A percentile compares a stretch with the other conserved stretches of the same genome.
Evolutionary conservation across 805 yeast genomes (phyloP).

Genomic region (Saturnispora besseyi): DNA sequence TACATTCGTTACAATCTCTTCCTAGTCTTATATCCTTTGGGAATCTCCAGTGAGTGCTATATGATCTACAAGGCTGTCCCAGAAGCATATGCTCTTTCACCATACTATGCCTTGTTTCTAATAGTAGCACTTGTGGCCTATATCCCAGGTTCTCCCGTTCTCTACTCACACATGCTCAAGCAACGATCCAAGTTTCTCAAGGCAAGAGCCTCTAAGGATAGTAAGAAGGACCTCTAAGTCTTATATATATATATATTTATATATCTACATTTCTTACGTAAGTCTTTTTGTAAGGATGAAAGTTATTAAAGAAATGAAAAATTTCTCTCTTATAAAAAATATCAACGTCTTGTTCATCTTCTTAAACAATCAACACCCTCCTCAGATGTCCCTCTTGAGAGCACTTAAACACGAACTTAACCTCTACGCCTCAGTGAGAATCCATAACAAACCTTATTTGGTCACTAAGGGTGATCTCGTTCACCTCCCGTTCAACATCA

Average conservation of each 20-base stretch:
- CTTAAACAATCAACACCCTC: no score
- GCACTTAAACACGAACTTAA: constrained; percentile 52
- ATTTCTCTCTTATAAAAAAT: no score
- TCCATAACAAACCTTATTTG: constrained; percentile 77
- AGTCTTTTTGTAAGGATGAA: not conserved
- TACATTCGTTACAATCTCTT: constrained; percentile 80
- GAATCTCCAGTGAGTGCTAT: constrained; percentile 76
- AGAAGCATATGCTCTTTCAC: constrained; percentile 37
- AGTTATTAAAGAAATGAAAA: no score
- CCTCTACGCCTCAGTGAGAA: constrained; percentile 72
- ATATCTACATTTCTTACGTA: not conserved
- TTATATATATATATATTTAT: not conserved
- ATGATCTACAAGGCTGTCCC: constrained; percentile 63
- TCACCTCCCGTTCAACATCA: constrained; percentile 68
- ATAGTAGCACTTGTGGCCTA: constrained; percentile 54
- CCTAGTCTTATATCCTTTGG: constrained; percentile 77
- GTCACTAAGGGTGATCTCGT: constrained; percentile 88
- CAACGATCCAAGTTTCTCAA: constrained; percentile 75
- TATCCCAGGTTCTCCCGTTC: constrained; percentile 77
- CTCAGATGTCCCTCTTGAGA: not conserved
- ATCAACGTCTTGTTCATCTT: no score
- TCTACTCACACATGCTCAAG: constrained; percentile 80
- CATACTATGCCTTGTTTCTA: constrained; percentile 46
- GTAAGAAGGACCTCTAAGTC: not conserved
- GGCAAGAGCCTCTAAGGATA: not conserved